A percentile compares a stretch with the other conserved stretches of the same genome.
Evolutionary conservation across 257 asterid species (phyloP).

Genomic region (Galeopsis tetrahit): DNA sequence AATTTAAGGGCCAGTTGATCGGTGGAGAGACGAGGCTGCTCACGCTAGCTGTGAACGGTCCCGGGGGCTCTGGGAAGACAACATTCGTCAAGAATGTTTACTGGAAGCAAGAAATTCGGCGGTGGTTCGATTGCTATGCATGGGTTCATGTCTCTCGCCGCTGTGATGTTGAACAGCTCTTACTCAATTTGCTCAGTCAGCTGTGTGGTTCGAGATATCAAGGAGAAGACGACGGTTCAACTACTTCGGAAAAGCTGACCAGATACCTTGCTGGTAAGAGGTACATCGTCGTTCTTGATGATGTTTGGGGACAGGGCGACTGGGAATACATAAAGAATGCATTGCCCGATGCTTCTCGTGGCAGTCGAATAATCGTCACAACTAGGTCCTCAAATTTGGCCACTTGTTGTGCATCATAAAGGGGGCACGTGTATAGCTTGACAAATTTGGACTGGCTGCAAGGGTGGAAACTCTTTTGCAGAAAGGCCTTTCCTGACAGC

Average conservation of each 20-base stretch:
- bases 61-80: no score
- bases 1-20: no score
- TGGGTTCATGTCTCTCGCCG: conserved; percentile 36
- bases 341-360: conserved; percentile 40
- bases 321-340: conserved; percentile 45
- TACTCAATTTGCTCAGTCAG: conserved; percentile 25
- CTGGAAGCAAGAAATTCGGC: conserved; percentile 8
- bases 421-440: not conserved
- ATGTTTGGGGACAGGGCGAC: conserved; percentile 37
- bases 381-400: conserved; percentile 45
- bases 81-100: no score
- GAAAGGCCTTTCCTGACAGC: conserved; percentile 46
- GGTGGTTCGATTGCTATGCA: conserved; percentile 40
- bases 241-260: not conserved
- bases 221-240: not conserved
- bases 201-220: conserved; percentile 22
- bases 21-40: no score
- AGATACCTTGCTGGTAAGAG: conserved; percentile 31
- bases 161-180: conserved; percentile 18
- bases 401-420: conserved; percentile 25
- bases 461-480: conserved; percentile 56
- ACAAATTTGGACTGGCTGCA: conserved; percentile 30
- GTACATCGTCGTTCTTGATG: conserved; percentile 56
- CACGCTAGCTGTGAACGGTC: no score
- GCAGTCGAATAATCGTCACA: conserved; percentile 60